Base-by-base conservation (phyloP, 805 yeast species). In the Cyberlindnera misumaiensis region DNA sequence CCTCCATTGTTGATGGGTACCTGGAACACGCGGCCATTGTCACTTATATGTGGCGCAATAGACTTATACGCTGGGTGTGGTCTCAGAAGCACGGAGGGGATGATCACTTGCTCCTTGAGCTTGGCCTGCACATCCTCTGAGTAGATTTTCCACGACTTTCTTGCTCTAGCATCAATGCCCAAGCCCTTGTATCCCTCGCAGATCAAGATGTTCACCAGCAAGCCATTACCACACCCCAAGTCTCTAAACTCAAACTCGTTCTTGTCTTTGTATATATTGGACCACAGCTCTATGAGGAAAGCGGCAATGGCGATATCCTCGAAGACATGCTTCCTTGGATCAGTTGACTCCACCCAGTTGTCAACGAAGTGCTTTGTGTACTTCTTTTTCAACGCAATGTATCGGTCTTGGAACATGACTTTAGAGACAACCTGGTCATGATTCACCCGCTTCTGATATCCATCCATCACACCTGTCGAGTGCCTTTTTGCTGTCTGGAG, bases 231-330 rank as follows among this genome's bases (percentile, higher is more conserved):
- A 63, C 97, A 90, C 0, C 97, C 97, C 38, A 90, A 59, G 62
- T 90, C 97, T 47, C 90, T 71, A 56, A 89, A 90, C 50, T 80
- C 80, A 50, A 83, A 77, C 4, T 62, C 63, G 55, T 58, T 16
- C 47, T 49, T 25, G 10, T 53, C 47, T 16, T 62, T 60, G 46
- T 72, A 73, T 32, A 73, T 68, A 33, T 70, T 64, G 7, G 60
- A 60, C 97, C 97, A 90, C 27, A 85, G 68, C 61, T 86, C 95
- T 20, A 90, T 84, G 44, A 90, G 66, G 50, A 90, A 90, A 0
- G 97, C 95, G 1, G 97, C 97, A 49, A 90, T 89, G 4, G 96
- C 94, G 38, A 90, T 74, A 58, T 90, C 97, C 65, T 90, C 97
- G 63, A 89, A 90, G 0, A 90, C 97, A 62, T 90, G 97, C 58